Evolutionary conservation across 345 rosid species (phyloP), one percentile per base, ranked within the genome.

Genomic region (Brassica cretica): DNA sequence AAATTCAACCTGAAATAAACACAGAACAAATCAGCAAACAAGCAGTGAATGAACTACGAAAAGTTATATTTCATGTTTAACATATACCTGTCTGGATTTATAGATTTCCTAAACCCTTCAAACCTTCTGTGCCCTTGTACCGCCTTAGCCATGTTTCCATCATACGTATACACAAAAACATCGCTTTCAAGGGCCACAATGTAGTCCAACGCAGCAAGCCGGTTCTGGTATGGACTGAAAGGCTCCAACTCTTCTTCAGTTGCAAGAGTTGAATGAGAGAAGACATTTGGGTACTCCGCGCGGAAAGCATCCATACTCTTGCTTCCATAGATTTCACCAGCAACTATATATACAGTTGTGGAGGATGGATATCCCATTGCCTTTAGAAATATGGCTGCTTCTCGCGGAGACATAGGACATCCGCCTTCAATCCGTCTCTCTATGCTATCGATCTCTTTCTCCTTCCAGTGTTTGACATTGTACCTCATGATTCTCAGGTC

Each of bases 141-240:
- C 12, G 98, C 97, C 82, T 89, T 94, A 10, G 98, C 98, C 98
- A 94, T 94, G 67, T 94, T 94, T 24, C 98, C 98, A 70, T 94
- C 97, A 3, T 94, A 92, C 3, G 98, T 92, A 77, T 92, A 89
- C 60, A 91, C 87, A 82, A 94, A 94, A 33, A 92, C 98, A 63
- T 94, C 95, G 61, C 98, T 94, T 80, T 92, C 95, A 66, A 92
- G 88, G 29, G 98, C 98, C 67, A 92, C 87, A 37, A 89, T 87
- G 72, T 94, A 89, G 80, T 94, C 98, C 87, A 94, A 77, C 2
- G 98, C 97, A 16, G 98, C 98, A 1, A 94, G 89, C 53, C 96
- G 97, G 73, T 94, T 94, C 82, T 92, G 97, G 83, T 88, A 94
- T 19, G 73, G 79, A 72, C 76, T 82, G 76, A 92, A 90, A 24